Conservation (phyloP, 306 rosid species). For the Gleditsia sinensis region DNA sequence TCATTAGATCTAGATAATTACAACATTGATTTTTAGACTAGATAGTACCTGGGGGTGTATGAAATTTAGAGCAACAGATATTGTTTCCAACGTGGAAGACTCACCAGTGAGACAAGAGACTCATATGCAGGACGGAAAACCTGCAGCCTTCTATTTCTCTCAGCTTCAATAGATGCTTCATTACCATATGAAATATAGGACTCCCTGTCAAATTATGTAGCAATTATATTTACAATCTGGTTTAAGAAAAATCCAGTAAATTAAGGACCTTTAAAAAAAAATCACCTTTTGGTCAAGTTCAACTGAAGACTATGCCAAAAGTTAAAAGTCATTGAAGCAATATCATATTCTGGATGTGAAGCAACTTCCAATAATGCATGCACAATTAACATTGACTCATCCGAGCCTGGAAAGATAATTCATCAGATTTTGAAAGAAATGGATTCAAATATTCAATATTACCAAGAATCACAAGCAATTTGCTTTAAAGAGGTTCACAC, state of each 20-base stretch:
- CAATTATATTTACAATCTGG: constrained; percentile 31
- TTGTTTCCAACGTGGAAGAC: constrained; percentile 41
- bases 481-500: constrained; percentile 26
- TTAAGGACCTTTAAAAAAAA: neutral
- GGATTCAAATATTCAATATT: constrained; percentile 23
- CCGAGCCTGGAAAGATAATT: constrained; percentile 65
- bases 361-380: constrained; percentile 98
- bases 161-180: constrained; percentile 80
- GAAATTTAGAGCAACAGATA: constrained; percentile 6
- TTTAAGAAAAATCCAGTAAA: constrained; percentile 27
- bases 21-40: constrained; percentile 8
- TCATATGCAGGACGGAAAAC: constrained; percentile 87
- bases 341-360: constrained; percentile 91
- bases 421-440: constrained; percentile 34
- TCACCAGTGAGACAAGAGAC: constrained; percentile 93
- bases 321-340: constrained; percentile 93
- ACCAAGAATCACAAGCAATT: constrained; percentile 28
- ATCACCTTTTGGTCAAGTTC: constrained; percentile 84
- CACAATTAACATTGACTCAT: constrained; percentile 87
- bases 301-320: constrained; percentile 98
- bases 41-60: neutral
- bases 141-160: constrained; percentile 87
- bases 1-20: constrained; percentile 26
- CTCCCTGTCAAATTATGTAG: constrained; percentile 64
- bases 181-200: constrained; percentile 64